Percentiles rank a stretch among this genome's conserved stretches.
Evolutionary conservation across 1,284 basidiomycete species (phyloP).

Genomic region (Inonotus hispidus): DNA sequence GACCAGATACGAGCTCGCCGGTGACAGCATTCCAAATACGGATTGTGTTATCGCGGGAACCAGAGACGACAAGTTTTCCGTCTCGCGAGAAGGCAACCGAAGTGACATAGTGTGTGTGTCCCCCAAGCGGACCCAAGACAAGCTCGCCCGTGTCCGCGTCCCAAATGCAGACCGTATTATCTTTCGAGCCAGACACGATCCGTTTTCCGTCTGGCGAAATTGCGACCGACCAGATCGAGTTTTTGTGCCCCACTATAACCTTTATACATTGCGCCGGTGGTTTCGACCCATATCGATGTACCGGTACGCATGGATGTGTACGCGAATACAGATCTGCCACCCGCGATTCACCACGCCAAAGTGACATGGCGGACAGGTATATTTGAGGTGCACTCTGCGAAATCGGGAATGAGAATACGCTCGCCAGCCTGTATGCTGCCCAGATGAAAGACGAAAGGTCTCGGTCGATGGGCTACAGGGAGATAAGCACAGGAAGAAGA

Average conservation of each 20-base stretch:
- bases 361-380: too few relatives aligned
- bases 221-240: not conserved
- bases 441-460: not conserved
- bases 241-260: not conserved
- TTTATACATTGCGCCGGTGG: not conserved
- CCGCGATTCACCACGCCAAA: too few relatives aligned
- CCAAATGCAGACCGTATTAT: constrained; percentile 1
- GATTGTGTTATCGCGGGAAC: constrained; percentile 8
- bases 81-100: not conserved
- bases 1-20: not conserved
- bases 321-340: not conserved
- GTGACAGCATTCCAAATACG: constrained; percentile 8
- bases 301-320: not conserved
- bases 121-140: not conserved
- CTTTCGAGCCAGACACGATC: not conserved
- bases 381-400: too few relatives aligned
- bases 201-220: not conserved
- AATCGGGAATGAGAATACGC: too few relatives aligned
- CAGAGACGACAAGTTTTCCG: not conserved
- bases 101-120: not conserved
- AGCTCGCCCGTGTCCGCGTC: not conserved
- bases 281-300: not conserved
- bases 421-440: too few relatives aligned
- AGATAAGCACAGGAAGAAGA: too few relatives aligned
- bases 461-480: not conserved